These are phyloP conservation scores for Penicillium sp. DNA, from an alignment of 2,329 filamentous ascomycete species.

Conservation along the genomic window DNA sequence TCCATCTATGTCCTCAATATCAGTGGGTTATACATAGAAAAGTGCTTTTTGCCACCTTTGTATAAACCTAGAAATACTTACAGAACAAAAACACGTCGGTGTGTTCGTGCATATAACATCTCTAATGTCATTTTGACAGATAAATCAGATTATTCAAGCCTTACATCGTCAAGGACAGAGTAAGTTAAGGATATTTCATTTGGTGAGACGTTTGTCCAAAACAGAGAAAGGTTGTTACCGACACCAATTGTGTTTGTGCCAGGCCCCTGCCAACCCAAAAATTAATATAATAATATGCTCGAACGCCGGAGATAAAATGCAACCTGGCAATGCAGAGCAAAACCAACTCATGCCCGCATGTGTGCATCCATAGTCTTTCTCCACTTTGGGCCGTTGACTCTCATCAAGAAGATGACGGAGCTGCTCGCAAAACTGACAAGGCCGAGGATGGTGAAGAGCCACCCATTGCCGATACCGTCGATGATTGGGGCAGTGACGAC, in stretches of 20 bases:
- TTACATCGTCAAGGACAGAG: neutral
- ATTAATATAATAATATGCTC: neutral
- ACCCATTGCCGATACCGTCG: constrained; percentile 68
- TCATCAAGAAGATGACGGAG: constrained; percentile 60
- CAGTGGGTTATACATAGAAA: constrained; percentile 32
- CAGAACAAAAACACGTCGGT: no score
- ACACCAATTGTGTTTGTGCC: neutral
- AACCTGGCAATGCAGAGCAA: neutral
- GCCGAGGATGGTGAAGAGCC: constrained; percentile 66
- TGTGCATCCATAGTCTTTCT: constrained; percentile 58
- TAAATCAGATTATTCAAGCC: neutral
- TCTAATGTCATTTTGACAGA: neutral
- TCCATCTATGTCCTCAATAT: constrained; percentile 70
- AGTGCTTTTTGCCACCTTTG: neutral
- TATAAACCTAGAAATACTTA: neutral
- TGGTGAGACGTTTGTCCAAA: neutral
- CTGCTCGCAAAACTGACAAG: constrained; percentile 58
- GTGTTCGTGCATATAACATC: neutral
- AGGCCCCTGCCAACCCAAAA: neutral
- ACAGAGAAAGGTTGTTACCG: neutral
- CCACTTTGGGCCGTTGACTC: constrained; percentile 62
- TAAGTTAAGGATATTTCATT: neutral
- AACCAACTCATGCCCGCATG: constrained; percentile 15
- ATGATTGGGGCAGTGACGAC: constrained; percentile 71
- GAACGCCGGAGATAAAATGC: neutral